Evolutionary conservation across 108 stramenopile genomes (phyloP).

Genomic region (Cyclotella choctawhatcheeana): DNA sequence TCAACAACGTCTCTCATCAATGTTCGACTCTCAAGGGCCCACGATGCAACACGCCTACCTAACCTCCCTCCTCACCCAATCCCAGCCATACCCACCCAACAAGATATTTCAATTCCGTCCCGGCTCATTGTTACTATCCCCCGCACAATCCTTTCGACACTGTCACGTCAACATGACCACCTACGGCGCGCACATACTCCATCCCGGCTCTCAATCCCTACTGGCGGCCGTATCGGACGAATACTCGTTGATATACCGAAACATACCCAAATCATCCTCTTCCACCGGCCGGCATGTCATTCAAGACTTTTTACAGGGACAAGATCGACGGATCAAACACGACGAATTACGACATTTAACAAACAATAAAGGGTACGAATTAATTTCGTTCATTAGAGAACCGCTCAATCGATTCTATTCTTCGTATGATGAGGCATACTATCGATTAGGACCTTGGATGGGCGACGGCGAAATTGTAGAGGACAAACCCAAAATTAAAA

Average conservation of each 20-base stretch:
- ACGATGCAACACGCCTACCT: too few species aligned
- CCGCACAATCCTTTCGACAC: slow-evolving; percentile 26
- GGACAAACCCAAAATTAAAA: slow-evolving; percentile 25
- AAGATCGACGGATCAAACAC: slow-evolving; percentile 23
- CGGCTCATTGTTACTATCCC: slow-evolving; percentile 24
- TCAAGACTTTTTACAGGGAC: slow-evolving; percentile 33
- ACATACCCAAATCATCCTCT: slow-evolving; percentile 46
- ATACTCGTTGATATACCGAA: slow-evolving; percentile 41
- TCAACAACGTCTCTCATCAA: too few species aligned
- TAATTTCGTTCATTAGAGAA: slow-evolving; percentile 47
- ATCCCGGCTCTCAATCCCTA: not conserved
- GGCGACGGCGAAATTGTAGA: slow-evolving; percentile 14
- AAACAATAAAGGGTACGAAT: slow-evolving; percentile 8
- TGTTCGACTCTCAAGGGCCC: too few species aligned
- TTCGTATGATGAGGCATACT: slow-evolving; percentile 45
- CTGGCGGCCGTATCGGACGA: slow-evolving; percentile 31
- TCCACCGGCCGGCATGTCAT: slow-evolving; percentile 36
- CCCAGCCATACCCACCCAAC: slow-evolving; percentile 12
- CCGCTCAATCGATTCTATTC: slow-evolving; percentile 49
- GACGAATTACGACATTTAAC: slow-evolving; percentile 15
- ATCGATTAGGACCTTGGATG: slow-evolving; percentile 48
- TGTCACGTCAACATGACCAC: slow-evolving; percentile 34
- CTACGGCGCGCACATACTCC: slow-evolving; percentile 33
- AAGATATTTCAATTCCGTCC: slow-evolving; percentile 31
- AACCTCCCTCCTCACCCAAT: too few species aligned